A percentile compares a stretch with the other conserved stretches of the same genome.
phyloP scores from a whole-genome alignment of 2,329 filamentous ascomycete species.

The Clarireedia monteithiana region DNA sequence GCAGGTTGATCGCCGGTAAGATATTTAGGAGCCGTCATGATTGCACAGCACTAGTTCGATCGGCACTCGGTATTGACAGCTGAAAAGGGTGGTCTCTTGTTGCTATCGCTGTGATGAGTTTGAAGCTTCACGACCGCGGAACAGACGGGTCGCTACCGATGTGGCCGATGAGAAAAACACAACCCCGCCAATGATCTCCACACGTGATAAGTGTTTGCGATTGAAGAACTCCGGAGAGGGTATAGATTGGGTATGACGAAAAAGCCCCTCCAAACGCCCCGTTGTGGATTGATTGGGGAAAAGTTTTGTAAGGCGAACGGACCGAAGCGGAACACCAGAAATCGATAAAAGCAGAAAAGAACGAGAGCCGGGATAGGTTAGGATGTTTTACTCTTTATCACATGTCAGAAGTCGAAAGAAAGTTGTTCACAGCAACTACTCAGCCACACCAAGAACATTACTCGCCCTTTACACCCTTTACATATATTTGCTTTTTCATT shows the following conservation, averaged over 20 bases:
- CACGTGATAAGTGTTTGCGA: background rate
- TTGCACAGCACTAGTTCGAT: background rate
- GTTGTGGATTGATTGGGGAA: background rate
- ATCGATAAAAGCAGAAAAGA: background rate
- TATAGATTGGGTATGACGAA: background rate
- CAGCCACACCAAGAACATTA: no score
- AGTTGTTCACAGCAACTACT: no score
- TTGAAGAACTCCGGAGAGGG: background rate
- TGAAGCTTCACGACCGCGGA: background rate
- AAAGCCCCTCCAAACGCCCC: background rate
- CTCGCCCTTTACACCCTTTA: no score
- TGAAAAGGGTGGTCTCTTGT: background rate
- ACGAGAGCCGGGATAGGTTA: background rate
- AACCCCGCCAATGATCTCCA: background rate
- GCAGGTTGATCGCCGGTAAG: constrained; percentile 72
- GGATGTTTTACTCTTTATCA: background rate
- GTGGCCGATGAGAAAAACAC: background rate
- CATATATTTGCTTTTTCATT: no score
- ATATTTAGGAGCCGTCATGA: constrained; percentile 40
- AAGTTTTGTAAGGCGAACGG: background rate
- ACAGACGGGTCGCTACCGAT: background rate
- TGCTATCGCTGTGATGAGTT: background rate
- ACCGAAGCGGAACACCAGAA: background rate
- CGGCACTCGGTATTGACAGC: background rate
- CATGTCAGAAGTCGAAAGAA: no score